Evolutionary conservation across 106 monocot species (phyloP), one percentile per base, ranked within the genome.

Genomic region (Dendrobium chrysotoxum): DNA sequence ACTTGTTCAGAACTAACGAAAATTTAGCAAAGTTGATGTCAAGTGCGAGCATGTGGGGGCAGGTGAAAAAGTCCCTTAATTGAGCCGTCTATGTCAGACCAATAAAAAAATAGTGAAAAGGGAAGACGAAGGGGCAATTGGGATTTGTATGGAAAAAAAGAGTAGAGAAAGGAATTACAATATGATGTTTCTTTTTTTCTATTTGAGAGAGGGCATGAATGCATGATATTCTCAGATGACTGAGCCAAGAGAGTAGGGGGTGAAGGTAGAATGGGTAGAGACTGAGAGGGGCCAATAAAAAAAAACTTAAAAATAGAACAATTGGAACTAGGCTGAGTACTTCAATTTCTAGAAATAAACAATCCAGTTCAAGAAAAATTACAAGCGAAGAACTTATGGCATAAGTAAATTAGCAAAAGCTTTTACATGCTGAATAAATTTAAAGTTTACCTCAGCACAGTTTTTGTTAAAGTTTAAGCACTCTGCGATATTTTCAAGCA

Each of bases 401-500:
- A 50, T 11, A 50, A 15, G 50, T 50, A 50, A 50, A 50, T 13
- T 16, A 50, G 15, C 15, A 50, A 50, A 50, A 13, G 16, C 50
- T 50, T 11, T 11, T 3, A 50, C 2, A 50, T 50, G 13, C 50
- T 3, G 13, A 50, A 15, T 15, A 50, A 16, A 15, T 50, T 50
- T 13, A 50, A 50, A 13, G 2, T 3, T 13, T 89, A 95, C 95
- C 87, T 83, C 79, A 80, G 75, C 39, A 79, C 77, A 66, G 54
- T 28, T 87, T 87, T 78, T 82, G 42, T n/a, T 68, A 31, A n/a
- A 54, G 67, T 67, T 65, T 71, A 95, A 74, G 76, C 87, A 89
- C 58, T 91, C 85, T 53, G 89, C 85, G 78, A 95, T 81, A 57
- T 86, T 85, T 30, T 81, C 68, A 40, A 92, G 77, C 75, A 91